Evolutionary conservation across 2,329 filamentous ascomycete genomes (phyloP), one percentile per base, ranked within the genome.

Genomic region (Calonectria hawksworthii): DNA sequence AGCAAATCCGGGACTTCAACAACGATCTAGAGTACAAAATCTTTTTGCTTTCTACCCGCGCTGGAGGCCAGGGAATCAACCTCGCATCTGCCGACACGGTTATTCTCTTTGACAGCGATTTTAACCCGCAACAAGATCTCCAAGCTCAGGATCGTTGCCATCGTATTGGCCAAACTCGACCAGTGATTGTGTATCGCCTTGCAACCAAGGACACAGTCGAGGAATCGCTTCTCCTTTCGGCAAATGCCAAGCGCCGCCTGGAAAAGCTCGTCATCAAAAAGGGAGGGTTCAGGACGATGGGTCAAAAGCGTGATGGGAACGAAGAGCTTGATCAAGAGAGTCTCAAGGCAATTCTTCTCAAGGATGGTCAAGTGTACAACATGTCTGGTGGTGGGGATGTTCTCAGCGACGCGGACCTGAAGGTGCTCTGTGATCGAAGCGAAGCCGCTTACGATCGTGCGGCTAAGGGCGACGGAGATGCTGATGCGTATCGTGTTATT

Each of bases 201-300:
- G 96, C 97, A 0, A 99, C 97, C 0, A 96, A 96, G 80, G 95
- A 94, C 11, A 99, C 97, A 0, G 95, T 99, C 0, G 97, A 99
- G 83, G 95, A 98, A 81, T 93, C 93, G 8, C 89, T 99, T 0
- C 91, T 99, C 0, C 91, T 96, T 80, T 96, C 94, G 41, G 97
- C 97, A 0, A 96, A 98, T 80, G 95, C 94, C 1, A 99, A 99
- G 85, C 93, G 97, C 0, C 91, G 96, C 1, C 89, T 99, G 0
- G 97, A 99, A 83, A 98, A 98, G 83, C 89, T 99, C 0, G 95
- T 99, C 9, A 99, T 99, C 81, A 94, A 96, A 75, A 99, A 99
- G 83, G 96, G 96, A 2, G 93, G 94, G 7, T 96, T 98, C 85
- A 92, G 90, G 77, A 93, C 90, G 14, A 92, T 96, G 86, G 89